A percentile compares a stretch with the other conserved stretches of the same genome.
Evolutionary conservation across 805 yeast species (phyloP).

Genomic region (Kodamaea neixiangensis): DNA sequence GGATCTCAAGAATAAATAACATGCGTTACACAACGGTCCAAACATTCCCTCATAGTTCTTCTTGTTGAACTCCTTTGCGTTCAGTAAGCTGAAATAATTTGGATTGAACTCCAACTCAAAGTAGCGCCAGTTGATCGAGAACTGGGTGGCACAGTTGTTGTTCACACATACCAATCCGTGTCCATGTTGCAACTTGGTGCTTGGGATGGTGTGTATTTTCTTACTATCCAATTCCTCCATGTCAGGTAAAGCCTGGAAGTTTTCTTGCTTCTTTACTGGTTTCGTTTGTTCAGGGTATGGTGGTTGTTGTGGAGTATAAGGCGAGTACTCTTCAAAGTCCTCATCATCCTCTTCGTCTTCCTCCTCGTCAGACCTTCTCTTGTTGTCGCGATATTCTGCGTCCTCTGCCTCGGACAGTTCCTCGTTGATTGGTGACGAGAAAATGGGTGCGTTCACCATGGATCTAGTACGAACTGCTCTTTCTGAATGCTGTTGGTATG

Average conservation of each 20-base stretch:
- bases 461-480: conserved; percentile 46
- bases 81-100: conserved; percentile 37
- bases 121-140: conserved; percentile 46
- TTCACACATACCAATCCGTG: conserved; percentile 45
- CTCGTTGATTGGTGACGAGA: conserved; percentile 46
- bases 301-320: conserved; percentile 44
- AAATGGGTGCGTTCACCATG: conserved; percentile 37
- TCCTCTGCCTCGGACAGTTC: conserved; percentile 38
- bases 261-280: conserved; percentile 11
- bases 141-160: conserved; percentile 39
- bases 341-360: conserved; percentile 19
- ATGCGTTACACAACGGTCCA: conserved; percentile 50
- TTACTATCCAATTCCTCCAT: conserved; percentile 47
- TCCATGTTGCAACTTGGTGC: conserved; percentile 36
- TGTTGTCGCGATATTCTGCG: conserved; percentile 24
- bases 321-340: conserved; percentile 32
- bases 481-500: conserved; percentile 15
- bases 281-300: conserved; percentile 25
- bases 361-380: conserved; percentile 3
- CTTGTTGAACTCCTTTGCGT: conserved; percentile 41
- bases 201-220: conserved; percentile 43
- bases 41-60: conserved; percentile 47
- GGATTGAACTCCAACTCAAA: conserved; percentile 44
- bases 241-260: conserved; percentile 43
- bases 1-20: conserved; percentile 45